A percentile compares a stretch with the other conserved stretches of the same genome.
Conservation (phyloP, 306 rosid genomes). For the Cicer bijugum region DNA sequence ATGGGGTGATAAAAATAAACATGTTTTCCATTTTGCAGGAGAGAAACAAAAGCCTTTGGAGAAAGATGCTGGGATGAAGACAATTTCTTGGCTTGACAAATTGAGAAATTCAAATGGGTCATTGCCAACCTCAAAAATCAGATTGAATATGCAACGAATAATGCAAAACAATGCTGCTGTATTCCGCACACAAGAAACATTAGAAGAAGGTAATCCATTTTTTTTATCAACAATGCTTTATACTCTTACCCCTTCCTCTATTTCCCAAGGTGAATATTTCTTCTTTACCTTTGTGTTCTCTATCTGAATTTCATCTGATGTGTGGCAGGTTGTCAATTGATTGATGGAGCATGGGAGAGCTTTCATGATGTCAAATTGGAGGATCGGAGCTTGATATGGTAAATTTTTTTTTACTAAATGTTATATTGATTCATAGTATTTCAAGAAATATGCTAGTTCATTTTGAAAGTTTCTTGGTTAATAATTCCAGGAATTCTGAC, state of each 20-base stretch:
- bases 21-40: constrained; percentile 58
- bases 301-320: constrained; percentile 19
- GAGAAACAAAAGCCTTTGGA: constrained; percentile 85
- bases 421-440: constrained; percentile 5
- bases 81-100: constrained; percentile 96
- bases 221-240: background rate
- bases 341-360: constrained; percentile 77
- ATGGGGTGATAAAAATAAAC: background rate
- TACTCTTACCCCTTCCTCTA: background rate
- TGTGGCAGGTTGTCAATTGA: constrained; percentile 67
- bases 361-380: constrained; percentile 71
- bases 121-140: constrained; percentile 72
- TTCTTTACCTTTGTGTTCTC: constrained; percentile 8
- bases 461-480: constrained; percentile 25
- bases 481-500: constrained; percentile 71
- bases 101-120: constrained; percentile 93
- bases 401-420: background rate
- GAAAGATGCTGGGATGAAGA: constrained; percentile 84
- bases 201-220: constrained; percentile 75
- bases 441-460: background rate
- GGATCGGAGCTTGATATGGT: constrained; percentile 86
- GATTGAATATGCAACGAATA: constrained; percentile 92
- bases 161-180: constrained; percentile 99
- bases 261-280: background rate
- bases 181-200: constrained; percentile 92